Conservation (phyloP, 2,329 filamentous ascomycete genomes). For the Xylariaceae sp. region DNA sequence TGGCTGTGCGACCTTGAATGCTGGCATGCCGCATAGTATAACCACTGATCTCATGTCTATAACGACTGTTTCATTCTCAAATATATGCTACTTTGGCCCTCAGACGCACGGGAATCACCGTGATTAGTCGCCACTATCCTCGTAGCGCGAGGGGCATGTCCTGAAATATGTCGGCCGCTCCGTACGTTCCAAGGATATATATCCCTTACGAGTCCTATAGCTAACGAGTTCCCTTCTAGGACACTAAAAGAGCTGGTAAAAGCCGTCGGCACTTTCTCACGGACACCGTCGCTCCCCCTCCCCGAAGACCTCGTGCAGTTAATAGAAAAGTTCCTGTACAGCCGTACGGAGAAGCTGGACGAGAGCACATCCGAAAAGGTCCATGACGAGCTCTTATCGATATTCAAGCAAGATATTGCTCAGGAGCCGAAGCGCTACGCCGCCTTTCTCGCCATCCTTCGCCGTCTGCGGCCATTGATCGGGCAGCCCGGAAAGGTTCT, state of each 20-base stretch:
- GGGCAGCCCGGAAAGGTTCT: constrained; percentile 56
- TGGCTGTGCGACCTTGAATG: no score
- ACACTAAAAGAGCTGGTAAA: constrained; percentile 58
- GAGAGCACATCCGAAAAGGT: constrained; percentile 64
- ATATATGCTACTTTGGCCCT: no score
- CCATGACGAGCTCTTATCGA: constrained; percentile 63
- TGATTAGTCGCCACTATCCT: no score
- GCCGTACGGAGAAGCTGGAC: constrained; percentile 59
- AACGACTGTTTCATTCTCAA: no score
- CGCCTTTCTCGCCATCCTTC: constrained; percentile 64
- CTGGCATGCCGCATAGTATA: no score
- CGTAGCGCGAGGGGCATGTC: no score
- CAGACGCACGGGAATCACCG: no score
- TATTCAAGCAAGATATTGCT: constrained; percentile 61
- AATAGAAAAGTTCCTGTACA: constrained; percentile 63
- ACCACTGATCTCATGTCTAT: no score
- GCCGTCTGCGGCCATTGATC: constrained; percentile 58
- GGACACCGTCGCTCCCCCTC: constrained; percentile 52
- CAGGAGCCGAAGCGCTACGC: constrained; percentile 52
- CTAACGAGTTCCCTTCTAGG: constrained; percentile 30
- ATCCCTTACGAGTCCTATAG: neutral
- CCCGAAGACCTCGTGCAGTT: constrained; percentile 58
- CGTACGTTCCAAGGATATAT: constrained; percentile 23
- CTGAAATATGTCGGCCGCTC: constrained; percentile 25
- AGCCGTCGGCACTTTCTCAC: constrained; percentile 47